Base-by-base conservation (phyloP, 331 rosid genomes). In the Rosa hybrid region DNA sequence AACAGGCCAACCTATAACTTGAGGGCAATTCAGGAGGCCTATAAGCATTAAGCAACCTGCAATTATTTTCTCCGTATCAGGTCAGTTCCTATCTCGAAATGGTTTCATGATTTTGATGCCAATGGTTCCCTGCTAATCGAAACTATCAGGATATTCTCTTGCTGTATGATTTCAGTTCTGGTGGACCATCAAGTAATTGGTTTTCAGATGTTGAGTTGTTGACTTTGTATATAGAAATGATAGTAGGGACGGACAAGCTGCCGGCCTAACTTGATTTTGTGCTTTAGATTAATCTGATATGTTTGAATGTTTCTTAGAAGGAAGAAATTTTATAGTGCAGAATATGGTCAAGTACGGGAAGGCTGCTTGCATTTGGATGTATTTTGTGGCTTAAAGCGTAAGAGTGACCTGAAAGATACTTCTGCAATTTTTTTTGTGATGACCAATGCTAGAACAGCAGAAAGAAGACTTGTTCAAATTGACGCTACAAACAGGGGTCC, bases 241-340 rank as follows among this genome's bases (percentile, higher is more conserved):
- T 57, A 46, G 54, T 45, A 20, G 72, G 25, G 74, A 64, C 34
- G 41, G 84, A 71, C 78, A 80, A 71, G 68, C 44, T 63, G 88
- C 90, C 84, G 80, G 78, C 88, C 76, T 49, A 74, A 73, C 50
- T 71, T 18, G 42, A 74, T 30, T 51, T 83, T 75, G 16, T 71
- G 77, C 79, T 74, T 54, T 68, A 75, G 72, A 78, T 50, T 57
- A 80, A 54, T 80, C 70, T 62, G 14, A 60, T 23, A 49, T 63
- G 23, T 74, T 20, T 78, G 46, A 68, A 23, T 81, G 34, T 30
- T 81, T 85, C 83, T 16, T 21, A 13, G 85, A 60, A 53, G 57
- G 72, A 80, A 50, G 72, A 77, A 72, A 63, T 14, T 60, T 72
- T 63, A 21, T 12, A 80, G 39, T 62, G 13, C 65, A 51, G 38